phyloP scores from a whole-genome alignment of 2,329 filamentous ascomycete species.

The Coniochaeta prunicola region DNA sequence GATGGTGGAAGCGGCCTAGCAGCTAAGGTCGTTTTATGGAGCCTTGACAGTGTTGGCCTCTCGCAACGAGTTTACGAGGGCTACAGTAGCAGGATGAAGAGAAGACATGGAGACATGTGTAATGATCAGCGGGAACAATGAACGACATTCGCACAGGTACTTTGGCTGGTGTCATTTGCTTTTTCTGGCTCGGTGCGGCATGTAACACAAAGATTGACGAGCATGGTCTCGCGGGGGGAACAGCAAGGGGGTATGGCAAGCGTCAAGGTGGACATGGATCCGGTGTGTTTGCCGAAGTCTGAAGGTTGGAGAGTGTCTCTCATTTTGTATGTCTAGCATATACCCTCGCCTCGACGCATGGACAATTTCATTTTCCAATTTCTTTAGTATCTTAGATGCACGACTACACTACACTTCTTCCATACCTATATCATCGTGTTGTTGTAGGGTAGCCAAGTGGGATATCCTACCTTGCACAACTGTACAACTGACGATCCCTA shows the following conservation, averaged over 20 bases:
- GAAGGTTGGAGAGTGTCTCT: neutral
- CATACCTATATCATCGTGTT: neutral
- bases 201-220: neutral
- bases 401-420: neutral
- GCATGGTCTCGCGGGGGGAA: neutral
- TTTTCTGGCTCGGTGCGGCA: neutral
- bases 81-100: neutral
- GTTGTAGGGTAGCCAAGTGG: neutral
- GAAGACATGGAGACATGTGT: neutral
- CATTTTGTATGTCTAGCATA: slow-evolving; percentile 3
- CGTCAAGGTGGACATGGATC: neutral
- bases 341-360: slow-evolving; percentile 2
- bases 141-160: neutral
- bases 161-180: neutral
- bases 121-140: neutral
- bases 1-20: neutral
- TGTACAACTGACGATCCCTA: too few species aligned
- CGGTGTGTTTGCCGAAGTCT: neutral
- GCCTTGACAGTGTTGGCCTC: neutral
- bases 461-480: too few species aligned
- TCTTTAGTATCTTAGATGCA: neutral
- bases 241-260: neutral
- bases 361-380: neutral
- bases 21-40: neutral
- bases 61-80: neutral